Evolutionary conservation across 495 filamentous ascomycete genomes (phyloP), one percentile per base, ranked within the genome.

Genomic region (Podospora pseudoanserina): DNA sequence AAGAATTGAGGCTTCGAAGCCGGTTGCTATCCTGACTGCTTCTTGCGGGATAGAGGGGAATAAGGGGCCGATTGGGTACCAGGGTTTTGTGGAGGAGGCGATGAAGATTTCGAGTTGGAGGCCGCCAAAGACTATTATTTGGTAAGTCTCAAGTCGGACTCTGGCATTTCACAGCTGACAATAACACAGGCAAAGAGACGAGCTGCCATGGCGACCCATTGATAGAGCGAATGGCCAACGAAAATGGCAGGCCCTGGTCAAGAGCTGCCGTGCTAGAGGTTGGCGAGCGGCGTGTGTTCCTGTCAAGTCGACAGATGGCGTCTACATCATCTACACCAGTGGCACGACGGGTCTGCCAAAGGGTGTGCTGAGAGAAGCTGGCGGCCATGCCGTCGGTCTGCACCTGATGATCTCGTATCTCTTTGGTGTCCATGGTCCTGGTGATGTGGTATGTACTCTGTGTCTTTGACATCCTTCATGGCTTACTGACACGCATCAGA

Each of bases 271-370:
- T 16, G 84, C 83, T 57, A 83, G 91, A 60, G 86, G 87, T 0
- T 68, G 92, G 55, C 88, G 83, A 75, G 88, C 89, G 6, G 87
- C 81, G 1, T 85, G 90, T 56, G 92, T 96, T 13, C 89, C 93
- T 0, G 88, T 96, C 4, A 87, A 85, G 66, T 90, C 91, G 58
- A 87, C 84, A 7, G 93, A 97, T 70, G 87, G 84, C 2, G 76
- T 97, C 20, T 97, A 97, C 79, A 91, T 97, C 68, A 97, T 97
- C 62, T 96, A 97, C 73, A 97, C 93, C 27, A 86, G 90, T 68
- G 93, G 93, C 4, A 97, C 93, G 0, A 97, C 93, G 0, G 95
- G 94, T 1, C 78, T 90, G 1, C 94, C 94, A 0, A 97, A 97
- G 81, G 94, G 94, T 15, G 93, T 97, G 0, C 78, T 96, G 2